phyloP scores from a whole-genome alignment of 2,329 filamentous ascomycete species.

The Paraconiothyrium brasiliense region DNA sequence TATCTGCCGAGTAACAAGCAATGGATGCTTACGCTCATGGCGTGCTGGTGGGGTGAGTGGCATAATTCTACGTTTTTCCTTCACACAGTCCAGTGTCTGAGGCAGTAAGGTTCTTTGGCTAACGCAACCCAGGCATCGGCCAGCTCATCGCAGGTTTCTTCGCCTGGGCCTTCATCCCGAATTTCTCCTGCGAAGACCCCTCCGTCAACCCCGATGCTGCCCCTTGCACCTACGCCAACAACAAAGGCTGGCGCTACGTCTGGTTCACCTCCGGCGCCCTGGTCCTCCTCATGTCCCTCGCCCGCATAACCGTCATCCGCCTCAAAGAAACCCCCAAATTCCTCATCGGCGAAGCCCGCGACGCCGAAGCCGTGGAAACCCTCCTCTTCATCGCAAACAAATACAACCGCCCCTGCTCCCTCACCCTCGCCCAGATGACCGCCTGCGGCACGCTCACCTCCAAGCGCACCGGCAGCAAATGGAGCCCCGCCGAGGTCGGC shows the following conservation, averaged over 20 bases:
- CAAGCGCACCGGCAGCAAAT: conserved; percentile 36
- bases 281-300: conserved; percentile 63
- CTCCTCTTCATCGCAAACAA: conserved; percentile 61
- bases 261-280: conserved; percentile 64
- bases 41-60: conserved; percentile 61
- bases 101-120: not conserved
- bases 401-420: conserved; percentile 62
- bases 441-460: conserved; percentile 54
- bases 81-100: too few relatives aligned
- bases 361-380: conserved; percentile 60
- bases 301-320: conserved; percentile 63
- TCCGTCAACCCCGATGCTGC: conserved; percentile 46
- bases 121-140: conserved; percentile 51
- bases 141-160: conserved; percentile 63
- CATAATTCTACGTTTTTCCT: not conserved
- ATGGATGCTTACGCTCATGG: conserved; percentile 72
- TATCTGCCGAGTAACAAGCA: conserved; percentile 67
- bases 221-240: conserved; percentile 61
- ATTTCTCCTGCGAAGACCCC: conserved; percentile 58
- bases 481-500: conserved; percentile 51
- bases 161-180: conserved; percentile 63
- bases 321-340: conserved; percentile 67
- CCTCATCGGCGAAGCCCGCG: conserved; percentile 62
- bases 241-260: conserved; percentile 67
- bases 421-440: conserved; percentile 61